A percentile compares a stretch with the other conserved stretches of the same genome.
Evolutionary conservation across 1,139 yeast species (phyloP).

Genomic region (Nakaseomyces kungkrabaensis): DNA sequence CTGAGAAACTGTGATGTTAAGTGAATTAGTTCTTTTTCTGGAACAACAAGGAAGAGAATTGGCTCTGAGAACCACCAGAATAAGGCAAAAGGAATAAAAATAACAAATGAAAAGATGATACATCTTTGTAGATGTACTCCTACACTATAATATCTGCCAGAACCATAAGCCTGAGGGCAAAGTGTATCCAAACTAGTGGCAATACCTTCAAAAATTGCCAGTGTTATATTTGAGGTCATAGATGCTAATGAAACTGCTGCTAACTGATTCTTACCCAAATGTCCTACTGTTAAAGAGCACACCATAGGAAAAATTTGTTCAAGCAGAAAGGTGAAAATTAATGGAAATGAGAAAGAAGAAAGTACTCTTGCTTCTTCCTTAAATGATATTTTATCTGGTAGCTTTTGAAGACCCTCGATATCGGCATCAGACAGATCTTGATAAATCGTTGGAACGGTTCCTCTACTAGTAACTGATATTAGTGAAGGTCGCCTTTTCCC

Average conservation of each 20-base stretch:
- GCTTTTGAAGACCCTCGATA: conserved; percentile 34
- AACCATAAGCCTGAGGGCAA: conserved; percentile 78
- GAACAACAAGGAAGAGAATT: conserved; percentile 42
- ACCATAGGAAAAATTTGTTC: conserved; percentile 68
- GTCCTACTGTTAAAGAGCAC: conserved; percentile 63
- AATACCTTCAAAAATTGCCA: conserved; percentile 79
- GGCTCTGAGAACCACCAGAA: conserved; percentile 59
- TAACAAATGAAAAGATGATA: conserved; percentile 42
- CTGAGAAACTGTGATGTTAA: conserved; percentile 59
- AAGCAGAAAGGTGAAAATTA: conserved; percentile 55
- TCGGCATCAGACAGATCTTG: conserved; percentile 26
- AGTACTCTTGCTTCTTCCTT: conserved; percentile 40
- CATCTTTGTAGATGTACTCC: conserved; percentile 59
- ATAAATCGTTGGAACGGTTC: conserved; percentile 28
- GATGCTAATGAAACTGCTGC: conserved; percentile 81
- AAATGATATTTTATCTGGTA: conserved; percentile 36
- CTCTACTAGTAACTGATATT: conserved; percentile 25
- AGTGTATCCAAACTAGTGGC: conserved; percentile 81
- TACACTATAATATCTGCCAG: conserved; percentile 51
- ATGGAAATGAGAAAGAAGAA: conserved; percentile 49
- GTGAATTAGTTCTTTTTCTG: conserved; percentile 44
- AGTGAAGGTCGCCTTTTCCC: conserved; percentile 20
- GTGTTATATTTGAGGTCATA: conserved; percentile 78
- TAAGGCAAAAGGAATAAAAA: conserved; percentile 52
- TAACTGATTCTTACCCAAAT: conserved; percentile 57